phyloP scores from a whole-genome alignment of 257 asterid genomes.

The Lithospermum erythrorhizon region DNA sequence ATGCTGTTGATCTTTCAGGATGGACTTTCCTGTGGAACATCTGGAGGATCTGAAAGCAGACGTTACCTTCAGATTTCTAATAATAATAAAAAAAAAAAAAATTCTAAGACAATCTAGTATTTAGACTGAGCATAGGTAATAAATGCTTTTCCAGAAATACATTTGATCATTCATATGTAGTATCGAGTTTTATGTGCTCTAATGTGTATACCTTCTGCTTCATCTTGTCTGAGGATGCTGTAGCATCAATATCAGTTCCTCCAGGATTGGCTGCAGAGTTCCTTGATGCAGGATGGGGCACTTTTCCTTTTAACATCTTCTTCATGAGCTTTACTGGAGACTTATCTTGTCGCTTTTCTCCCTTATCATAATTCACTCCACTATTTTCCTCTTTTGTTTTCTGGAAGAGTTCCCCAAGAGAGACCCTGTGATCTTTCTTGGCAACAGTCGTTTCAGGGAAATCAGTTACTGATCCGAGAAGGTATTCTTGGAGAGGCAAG shows the following conservation, averaged over 20 bases:
- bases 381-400: conserved; percentile 62
- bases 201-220: conserved; percentile 41
- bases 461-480: conserved; percentile 65
- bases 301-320: conserved; percentile 52
- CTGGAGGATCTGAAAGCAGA: conserved; percentile 59
- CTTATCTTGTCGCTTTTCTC: conserved; percentile 44
- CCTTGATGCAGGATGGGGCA: conserved; percentile 33
- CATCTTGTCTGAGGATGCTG: conserved; percentile 50
- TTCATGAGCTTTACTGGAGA: conserved; percentile 61
- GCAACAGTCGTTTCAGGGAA: conserved; percentile 34
- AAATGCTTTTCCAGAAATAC: too few species aligned
- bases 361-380: conserved; percentile 36
- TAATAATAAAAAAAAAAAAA: too few species aligned
- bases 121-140: background rate
- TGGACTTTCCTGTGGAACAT: conserved; percentile 90
- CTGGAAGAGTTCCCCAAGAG: conserved; percentile 93
- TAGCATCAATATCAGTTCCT: conserved; percentile 28
- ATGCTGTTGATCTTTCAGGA: conserved; percentile 53
- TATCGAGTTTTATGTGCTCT: background rate
- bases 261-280: conserved; percentile 31
- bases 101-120: background rate
- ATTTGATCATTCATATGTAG: background rate
- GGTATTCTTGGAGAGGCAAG: conserved; percentile 83
- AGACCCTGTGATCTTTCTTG: conserved; percentile 61
- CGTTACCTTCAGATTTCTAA: conserved; percentile 8